Percentiles rank a stretch among this genome's conserved stretches.
phyloP scores from a whole-genome alignment of 495 filamentous ascomycete genomes.

The Trichoderma erinaceum region DNA sequence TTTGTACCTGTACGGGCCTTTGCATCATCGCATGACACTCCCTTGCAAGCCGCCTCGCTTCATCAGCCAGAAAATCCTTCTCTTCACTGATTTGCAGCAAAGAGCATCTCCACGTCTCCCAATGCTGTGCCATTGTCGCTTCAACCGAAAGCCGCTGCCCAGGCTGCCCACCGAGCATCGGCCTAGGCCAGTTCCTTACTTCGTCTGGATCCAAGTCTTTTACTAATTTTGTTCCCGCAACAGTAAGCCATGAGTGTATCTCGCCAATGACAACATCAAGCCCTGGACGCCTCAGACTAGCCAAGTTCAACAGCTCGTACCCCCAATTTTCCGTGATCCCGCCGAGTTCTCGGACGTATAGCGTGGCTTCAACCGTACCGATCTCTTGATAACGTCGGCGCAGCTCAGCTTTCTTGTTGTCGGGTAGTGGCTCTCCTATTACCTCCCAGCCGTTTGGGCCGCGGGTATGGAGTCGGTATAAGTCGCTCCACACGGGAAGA shows the following conservation, averaged over 20 bases:
- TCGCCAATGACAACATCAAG: background rate
- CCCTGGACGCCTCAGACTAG: background rate
- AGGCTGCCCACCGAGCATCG: background rate
- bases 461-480: background rate
- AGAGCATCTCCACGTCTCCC: background rate
- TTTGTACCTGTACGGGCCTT: background rate
- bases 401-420: background rate
- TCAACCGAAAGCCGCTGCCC: background rate
- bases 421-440: background rate
- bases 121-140: background rate
- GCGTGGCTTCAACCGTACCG: background rate
- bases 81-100: background rate
- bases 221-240: background rate
- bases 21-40: background rate
- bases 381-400: background rate
- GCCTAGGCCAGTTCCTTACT: slow-evolving; percentile 1
- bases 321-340: background rate
- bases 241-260: slow-evolving; percentile 1
- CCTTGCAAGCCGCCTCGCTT: background rate
- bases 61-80: background rate
- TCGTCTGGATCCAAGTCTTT: background rate
- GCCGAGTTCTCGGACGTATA: background rate
- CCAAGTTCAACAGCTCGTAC: background rate
- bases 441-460: background rate
- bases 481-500: background rate